Evolutionary conservation across 805 yeast species (phyloP).

Genomic region (Clavispora fructus): DNA sequence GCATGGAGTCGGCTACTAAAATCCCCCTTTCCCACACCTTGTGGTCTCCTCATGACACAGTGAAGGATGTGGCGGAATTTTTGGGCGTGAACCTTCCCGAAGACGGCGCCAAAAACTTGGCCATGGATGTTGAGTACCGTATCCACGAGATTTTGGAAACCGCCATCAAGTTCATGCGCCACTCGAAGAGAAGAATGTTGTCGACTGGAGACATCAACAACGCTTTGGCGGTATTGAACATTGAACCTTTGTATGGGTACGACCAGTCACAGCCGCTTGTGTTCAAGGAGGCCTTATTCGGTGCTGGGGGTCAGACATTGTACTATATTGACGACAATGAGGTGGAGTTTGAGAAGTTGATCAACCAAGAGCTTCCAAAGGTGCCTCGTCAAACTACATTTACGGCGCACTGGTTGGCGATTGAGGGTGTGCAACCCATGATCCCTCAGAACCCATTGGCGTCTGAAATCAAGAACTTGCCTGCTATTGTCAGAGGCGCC

Average conservation of each 20-base stretch:
- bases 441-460: slow-evolving; percentile 93
- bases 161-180: slow-evolving; percentile 93
- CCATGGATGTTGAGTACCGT: slow-evolving; percentile 99
- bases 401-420: slow-evolving; percentile 96
- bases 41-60: slow-evolving; percentile 98
- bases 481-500: slow-evolving; percentile 81
- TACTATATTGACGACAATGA: slow-evolving; percentile 92
- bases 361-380: slow-evolving; percentile 90
- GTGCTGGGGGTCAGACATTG: slow-evolving; percentile 83
- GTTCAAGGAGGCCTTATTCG: slow-evolving; percentile 84
- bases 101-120: slow-evolving; percentile 88
- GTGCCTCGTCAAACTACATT: slow-evolving; percentile 90
- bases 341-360: slow-evolving; percentile 86
- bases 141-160: slow-evolving; percentile 93
- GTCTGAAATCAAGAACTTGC: slow-evolving; percentile 69
- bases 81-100: slow-evolving; percentile 82
- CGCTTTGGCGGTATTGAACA: slow-evolving; percentile 78
- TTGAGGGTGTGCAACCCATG: slow-evolving; percentile 97
- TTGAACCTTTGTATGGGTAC: slow-evolving; percentile 92
- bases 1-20: slow-evolving; percentile 23
- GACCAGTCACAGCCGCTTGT: slow-evolving; percentile 64
- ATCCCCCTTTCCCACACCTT: slow-evolving; percentile 77
- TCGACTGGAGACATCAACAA: slow-evolving; percentile 77
- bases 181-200: slow-evolving; percentile 76
- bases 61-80: slow-evolving; percentile 91